Conservation (phyloP, 345 rosid species). For the Firmiana major region DNA sequence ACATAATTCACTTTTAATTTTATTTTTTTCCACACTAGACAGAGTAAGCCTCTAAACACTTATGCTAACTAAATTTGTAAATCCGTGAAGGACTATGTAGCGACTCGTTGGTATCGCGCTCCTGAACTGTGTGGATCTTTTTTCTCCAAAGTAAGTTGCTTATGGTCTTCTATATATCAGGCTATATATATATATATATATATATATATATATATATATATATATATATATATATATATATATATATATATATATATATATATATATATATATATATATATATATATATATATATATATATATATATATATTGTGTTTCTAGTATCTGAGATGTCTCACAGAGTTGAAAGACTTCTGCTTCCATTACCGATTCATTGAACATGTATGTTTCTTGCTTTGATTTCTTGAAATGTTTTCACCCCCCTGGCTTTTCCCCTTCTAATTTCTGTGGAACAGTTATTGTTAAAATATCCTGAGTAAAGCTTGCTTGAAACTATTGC, state of each 20-base stretch:
- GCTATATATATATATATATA: no score
- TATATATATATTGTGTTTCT: not conserved
- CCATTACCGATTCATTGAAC: not conserved
- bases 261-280: no score
- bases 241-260: no score
- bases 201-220: no score
- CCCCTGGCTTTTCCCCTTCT: not conserved
- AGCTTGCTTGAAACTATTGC: not conserved
- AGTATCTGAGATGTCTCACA: not conserved
- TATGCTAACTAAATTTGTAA: conserved; percentile 16
- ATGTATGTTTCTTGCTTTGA: not conserved
- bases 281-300: no score
- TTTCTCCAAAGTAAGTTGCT: conserved; percentile 81
- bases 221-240: no score
- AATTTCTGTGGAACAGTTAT: not conserved
- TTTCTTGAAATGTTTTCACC: not conserved
- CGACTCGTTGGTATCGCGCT: conserved; percentile 99
- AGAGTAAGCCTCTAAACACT: conserved; percentile 5
- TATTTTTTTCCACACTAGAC: not conserved
- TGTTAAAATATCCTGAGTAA: not conserved
- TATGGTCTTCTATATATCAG: not conserved
- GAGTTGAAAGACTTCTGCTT: not conserved
- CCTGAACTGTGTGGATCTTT: conserved; percentile 99
- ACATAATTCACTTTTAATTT: not conserved
- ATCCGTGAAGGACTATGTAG: conserved; percentile 83